phyloP scores from a whole-genome alignment of 75 land plant genomes.

The Pseudotsuga menziesii region DNA sequence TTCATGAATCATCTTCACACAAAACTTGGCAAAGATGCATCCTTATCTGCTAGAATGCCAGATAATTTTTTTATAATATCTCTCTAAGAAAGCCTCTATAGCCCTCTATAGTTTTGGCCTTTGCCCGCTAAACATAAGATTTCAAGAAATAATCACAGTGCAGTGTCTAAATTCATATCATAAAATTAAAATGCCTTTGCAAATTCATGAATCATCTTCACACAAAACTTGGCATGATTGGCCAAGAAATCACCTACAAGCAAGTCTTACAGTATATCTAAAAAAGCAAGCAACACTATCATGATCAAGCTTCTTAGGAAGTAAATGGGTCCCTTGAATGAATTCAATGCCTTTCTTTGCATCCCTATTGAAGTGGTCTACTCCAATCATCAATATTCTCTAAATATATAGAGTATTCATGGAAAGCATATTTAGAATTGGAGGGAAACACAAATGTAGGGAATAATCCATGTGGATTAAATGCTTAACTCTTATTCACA shows the following conservation, averaged over 20 bases:
- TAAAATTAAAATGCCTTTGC: constrained; percentile 92
- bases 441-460: too few species aligned
- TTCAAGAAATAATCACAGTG: constrained; percentile 80
- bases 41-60: constrained; percentile 62
- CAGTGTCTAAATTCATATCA: constrained; percentile 89
- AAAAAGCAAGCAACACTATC: constrained; percentile 97
- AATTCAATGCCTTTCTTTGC: constrained; percentile 97
- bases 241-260: constrained; percentile 95
- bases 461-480: too few species aligned
- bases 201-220: constrained; percentile 93
- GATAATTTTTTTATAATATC: constrained; percentile 91
- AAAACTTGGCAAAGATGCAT: constrained; percentile 88
- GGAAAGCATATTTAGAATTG: too few species aligned
- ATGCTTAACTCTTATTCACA: too few species aligned
- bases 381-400: constrained; percentile 93
- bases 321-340: constrained; percentile 83
- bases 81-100: constrained; percentile 92
- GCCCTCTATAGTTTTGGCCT: constrained; percentile 95
- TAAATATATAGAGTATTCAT: constrained; percentile 42
- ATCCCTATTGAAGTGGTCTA: constrained; percentile 96
- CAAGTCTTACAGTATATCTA: constrained; percentile 86
- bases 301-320: constrained; percentile 95
- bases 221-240: constrained; percentile 95
- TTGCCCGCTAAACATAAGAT: constrained; percentile 95
- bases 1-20: constrained; percentile 90